These are phyloP conservation scores for Jamesozyma piceae DNA, from an alignment of 805 yeast genomes.

Conservation along the genomic window DNA sequence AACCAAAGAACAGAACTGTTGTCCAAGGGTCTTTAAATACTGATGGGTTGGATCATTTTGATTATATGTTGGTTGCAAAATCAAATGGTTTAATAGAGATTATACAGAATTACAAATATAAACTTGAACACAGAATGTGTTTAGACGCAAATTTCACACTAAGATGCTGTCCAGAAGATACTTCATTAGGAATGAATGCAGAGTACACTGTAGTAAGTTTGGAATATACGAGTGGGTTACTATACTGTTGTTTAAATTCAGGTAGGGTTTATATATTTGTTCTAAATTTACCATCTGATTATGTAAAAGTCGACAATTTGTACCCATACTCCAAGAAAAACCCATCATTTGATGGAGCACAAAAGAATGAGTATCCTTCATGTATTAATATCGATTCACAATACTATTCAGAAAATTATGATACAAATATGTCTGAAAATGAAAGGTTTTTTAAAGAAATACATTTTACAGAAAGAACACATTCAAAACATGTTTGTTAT, in stretches of 20 bases:
- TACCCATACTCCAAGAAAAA: neutral
- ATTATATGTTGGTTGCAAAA: conserved; percentile 23
- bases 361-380: neutral
- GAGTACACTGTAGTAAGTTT: conserved; percentile 16
- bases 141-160: conserved; percentile 16
- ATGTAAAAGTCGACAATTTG: conserved; percentile 13
- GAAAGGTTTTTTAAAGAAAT: conserved; percentile 5
- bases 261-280: conserved; percentile 21
- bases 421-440: conserved; percentile 1
- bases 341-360: neutral
- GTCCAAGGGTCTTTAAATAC: conserved; percentile 2
- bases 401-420: neutral
- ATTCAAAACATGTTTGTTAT: conserved; percentile 15
- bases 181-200: conserved; percentile 3
- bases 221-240: conserved; percentile 19
- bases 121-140: conserved; percentile 5
- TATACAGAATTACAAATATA: conserved; percentile 17
- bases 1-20: conserved; percentile 11
- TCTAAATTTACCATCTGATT: conserved; percentile 21
- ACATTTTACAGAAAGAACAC: conserved; percentile 9
- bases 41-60: conserved; percentile 14
- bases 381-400: neutral
- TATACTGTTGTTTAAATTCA: conserved; percentile 20
- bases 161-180: conserved; percentile 18
- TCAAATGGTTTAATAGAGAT: conserved; percentile 25